Evolutionary conservation across 345 rosid species (phyloP).

Genomic region (Geranium brycei): DNA sequence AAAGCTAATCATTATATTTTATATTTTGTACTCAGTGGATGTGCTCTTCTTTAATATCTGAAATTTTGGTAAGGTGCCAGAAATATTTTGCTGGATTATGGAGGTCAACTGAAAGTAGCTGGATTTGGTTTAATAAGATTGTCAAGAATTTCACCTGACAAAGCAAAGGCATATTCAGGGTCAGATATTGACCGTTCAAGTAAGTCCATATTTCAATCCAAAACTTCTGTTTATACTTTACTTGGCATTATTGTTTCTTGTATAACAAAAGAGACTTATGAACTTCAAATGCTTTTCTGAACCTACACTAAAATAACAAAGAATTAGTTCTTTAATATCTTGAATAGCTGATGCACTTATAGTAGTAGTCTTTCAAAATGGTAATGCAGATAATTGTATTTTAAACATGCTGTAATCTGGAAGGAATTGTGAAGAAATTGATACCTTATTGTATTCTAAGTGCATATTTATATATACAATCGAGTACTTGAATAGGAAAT

Average conservation of each 20-base stretch:
- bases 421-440: too few species aligned
- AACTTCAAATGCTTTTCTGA: neutral
- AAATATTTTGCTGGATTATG: constrained; percentile 93
- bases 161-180: constrained; percentile 36
- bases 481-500: too few species aligned
- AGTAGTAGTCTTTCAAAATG: neutral
- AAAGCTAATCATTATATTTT: constrained; percentile 1
- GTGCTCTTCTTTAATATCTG: constrained; percentile 51
- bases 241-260: constrained; percentile 5
- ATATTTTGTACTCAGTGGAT: constrained; percentile 11
- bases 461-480: too few species aligned
- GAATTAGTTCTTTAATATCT: neutral
- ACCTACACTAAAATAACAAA: neutral
- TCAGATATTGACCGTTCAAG: constrained; percentile 39
- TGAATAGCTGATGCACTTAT: neutral
- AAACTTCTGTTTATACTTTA: neutral
- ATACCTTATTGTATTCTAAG: too few species aligned
- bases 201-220: constrained; percentile 22
- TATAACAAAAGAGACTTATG: neutral
- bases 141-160: constrained; percentile 44
- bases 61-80: constrained; percentile 98
- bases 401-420: neutral
- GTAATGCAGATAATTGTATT: too few species aligned
- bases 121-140: constrained; percentile 72
- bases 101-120: constrained; percentile 71